These are phyloP conservation scores for Ceratobasidium sp. DNA, from an alignment of 1,284 basidiomycete genomes.

Conservation along the genomic window DNA sequence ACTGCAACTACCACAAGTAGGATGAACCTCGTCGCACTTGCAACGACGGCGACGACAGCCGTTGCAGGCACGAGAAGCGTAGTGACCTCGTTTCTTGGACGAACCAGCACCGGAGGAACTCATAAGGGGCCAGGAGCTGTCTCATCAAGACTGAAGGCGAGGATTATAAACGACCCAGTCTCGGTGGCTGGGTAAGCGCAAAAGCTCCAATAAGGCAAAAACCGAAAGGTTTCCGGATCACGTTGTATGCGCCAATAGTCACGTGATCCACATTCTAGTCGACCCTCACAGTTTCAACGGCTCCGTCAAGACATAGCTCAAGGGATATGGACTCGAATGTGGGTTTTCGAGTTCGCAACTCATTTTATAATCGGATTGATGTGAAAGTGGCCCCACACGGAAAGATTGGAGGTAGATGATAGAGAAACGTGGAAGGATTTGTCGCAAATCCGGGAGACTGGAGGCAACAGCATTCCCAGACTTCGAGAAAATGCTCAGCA, in stretches of 20 bases:
- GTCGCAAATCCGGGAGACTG: no score
- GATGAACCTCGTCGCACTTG: conserved; percentile 40
- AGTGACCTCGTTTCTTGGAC: conserved; percentile 30
- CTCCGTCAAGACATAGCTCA: no score
- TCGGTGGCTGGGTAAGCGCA: conserved; percentile 3
- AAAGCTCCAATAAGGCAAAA: conserved; percentile 10
- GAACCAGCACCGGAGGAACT: conserved; percentile 13
- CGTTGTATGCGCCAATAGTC: conserved; percentile 10
- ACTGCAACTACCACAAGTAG: conserved; percentile 27
- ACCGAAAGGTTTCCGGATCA: conserved; percentile 21
- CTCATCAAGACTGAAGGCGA: background rate
- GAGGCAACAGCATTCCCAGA: no score
- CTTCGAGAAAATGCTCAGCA: no score
- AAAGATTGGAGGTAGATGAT: no score
- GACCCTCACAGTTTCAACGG: no score
- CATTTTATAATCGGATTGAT: no score
- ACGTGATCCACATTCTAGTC: background rate
- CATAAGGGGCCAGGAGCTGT: conserved; percentile 5
- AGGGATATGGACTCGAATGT: no score
- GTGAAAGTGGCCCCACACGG: no score
- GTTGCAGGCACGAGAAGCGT: conserved; percentile 35
- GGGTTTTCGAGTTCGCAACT: no score
- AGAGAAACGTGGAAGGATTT: no score
- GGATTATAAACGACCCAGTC: conserved; percentile 6
- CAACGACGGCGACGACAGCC: conserved; percentile 31